These are phyloP conservation scores for Paraconiothyrium brasiliense DNA, from an alignment of 2,329 filamentous ascomycete species.

Conservation along the genomic window DNA sequence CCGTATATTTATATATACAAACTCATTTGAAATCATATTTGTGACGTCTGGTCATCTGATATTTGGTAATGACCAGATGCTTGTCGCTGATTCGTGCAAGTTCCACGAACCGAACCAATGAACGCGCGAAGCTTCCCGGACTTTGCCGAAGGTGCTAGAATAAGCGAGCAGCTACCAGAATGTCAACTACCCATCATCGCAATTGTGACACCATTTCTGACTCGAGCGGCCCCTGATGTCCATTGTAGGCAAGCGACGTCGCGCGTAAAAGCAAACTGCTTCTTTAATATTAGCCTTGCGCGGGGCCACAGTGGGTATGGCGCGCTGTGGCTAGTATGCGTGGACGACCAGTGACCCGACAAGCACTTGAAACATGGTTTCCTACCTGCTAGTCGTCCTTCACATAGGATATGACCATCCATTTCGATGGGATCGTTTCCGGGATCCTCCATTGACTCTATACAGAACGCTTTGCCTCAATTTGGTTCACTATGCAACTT, in stretches of 20 bases:
- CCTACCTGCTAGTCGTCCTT: too few relatives aligned
- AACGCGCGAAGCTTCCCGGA: conserved; percentile 13
- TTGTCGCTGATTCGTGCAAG: conserved; percentile 6
- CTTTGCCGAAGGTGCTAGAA: conserved; percentile 13
- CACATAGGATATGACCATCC: too few relatives aligned
- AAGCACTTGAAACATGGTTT: too few relatives aligned
- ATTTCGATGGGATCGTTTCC: too few relatives aligned
- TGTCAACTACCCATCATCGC: background rate
- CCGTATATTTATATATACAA: background rate
- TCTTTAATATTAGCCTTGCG: background rate
- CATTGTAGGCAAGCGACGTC: background rate
- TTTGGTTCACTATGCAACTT: too few relatives aligned
- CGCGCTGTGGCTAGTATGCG: background rate
- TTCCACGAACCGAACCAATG: conserved; percentile 9
- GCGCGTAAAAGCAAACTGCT: background rate
- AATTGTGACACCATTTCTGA: background rate
- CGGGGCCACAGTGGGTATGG: background rate
- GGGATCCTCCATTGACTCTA: too few relatives aligned
- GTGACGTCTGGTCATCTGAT: background rate
- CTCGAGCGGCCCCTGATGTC: background rate
- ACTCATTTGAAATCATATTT: background rate
- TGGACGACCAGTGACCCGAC: too few relatives aligned
- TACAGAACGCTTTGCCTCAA: too few relatives aligned
- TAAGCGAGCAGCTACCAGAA: conserved; percentile 10
- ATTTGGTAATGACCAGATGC: background rate